Evolutionary conservation across 2,329 filamentous ascomycete genomes (phyloP).

Genomic region (Intubia oerlemansii): DNA sequence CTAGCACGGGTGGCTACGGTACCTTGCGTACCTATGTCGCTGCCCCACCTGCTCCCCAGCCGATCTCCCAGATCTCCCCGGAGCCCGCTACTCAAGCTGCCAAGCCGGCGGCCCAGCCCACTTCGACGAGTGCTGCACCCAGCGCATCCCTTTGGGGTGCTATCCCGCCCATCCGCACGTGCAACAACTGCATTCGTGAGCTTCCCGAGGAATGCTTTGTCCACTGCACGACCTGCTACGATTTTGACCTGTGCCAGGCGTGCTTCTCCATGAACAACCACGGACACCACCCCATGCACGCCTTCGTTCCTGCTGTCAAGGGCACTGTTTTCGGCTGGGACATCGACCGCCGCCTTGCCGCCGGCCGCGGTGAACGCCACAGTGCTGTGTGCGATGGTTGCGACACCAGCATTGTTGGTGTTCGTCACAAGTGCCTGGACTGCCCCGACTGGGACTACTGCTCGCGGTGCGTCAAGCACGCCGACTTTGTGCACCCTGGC

Average conservation of each 20-base stretch:
- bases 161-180: slow-evolving; percentile 29
- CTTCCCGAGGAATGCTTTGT: slow-evolving; percentile 62
- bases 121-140: neutral
- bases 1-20: too few relatives aligned
- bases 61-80: too few relatives aligned
- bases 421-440: slow-evolving; percentile 89
- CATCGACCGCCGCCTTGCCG: slow-evolving; percentile 45
- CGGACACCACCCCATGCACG: slow-evolving; percentile 78
- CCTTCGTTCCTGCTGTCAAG: slow-evolving; percentile 47
- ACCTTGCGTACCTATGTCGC: too few relatives aligned
- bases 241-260: slow-evolving; percentile 75
- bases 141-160: neutral
- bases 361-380: slow-evolving; percentile 66
- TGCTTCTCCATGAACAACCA: slow-evolving; percentile 63
- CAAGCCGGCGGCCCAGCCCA: too few relatives aligned
- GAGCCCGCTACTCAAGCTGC: too few relatives aligned
- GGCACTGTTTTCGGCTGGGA: slow-evolving; percentile 38
- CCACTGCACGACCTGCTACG: slow-evolving; percentile 65
- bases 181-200: slow-evolving; percentile 46
- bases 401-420: slow-evolving; percentile 65
- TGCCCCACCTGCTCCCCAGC: neutral
- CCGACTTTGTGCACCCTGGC: slow-evolving; percentile 47
- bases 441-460: slow-evolving; percentile 99
- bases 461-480: slow-evolving; percentile 46
- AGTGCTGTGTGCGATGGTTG: slow-evolving; percentile 89